Evolutionary conservation across 805 yeast genomes (phyloP).

Genomic region (Candida ficus): DNA sequence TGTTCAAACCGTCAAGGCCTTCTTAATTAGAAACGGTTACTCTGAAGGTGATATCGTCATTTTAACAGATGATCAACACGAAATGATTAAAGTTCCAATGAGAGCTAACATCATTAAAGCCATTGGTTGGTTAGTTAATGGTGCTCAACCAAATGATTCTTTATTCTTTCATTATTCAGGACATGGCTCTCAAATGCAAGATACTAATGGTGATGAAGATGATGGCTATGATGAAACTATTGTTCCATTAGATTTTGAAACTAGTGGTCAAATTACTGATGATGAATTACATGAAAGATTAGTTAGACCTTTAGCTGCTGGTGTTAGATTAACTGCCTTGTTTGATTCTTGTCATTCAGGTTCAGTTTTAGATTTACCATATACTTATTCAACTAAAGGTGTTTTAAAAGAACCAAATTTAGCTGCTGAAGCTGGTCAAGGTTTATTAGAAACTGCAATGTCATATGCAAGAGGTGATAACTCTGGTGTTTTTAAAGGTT

Average conservation of each 20-base stretch:
- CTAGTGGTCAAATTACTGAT: conserved; percentile 63
- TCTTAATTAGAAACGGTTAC: conserved; percentile 43
- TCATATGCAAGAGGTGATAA: conserved; percentile 59
- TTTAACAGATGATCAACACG: conserved; percentile 51
- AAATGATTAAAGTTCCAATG: conserved; percentile 53
- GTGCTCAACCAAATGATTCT: conserved; percentile 72
- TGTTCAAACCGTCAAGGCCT: conserved; percentile 42
- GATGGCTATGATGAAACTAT: conserved; percentile 70
- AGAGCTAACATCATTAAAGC: conserved; percentile 67
- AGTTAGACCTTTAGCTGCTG: conserved; percentile 65
- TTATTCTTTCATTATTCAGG: conserved; percentile 82
- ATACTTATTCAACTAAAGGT: conserved; percentile 77
- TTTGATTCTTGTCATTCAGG: conserved; percentile 89
- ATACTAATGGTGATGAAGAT: conserved; percentile 68
- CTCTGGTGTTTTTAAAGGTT: conserved; percentile 34
- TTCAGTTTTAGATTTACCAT: conserved; percentile 75
- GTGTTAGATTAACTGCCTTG: conserved; percentile 72
- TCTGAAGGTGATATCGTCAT: conserved; percentile 50
- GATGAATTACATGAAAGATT: conserved; percentile 68
- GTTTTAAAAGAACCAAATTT: conserved; percentile 75
- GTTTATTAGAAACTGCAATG: conserved; percentile 52
- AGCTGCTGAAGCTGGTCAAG: conserved; percentile 69
- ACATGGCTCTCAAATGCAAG: conserved; percentile 75
- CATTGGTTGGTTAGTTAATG: conserved; percentile 75
- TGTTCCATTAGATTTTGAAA: conserved; percentile 68